Conservation (phyloP, 345 rosid species). For the Syzygium grande region DNA sequence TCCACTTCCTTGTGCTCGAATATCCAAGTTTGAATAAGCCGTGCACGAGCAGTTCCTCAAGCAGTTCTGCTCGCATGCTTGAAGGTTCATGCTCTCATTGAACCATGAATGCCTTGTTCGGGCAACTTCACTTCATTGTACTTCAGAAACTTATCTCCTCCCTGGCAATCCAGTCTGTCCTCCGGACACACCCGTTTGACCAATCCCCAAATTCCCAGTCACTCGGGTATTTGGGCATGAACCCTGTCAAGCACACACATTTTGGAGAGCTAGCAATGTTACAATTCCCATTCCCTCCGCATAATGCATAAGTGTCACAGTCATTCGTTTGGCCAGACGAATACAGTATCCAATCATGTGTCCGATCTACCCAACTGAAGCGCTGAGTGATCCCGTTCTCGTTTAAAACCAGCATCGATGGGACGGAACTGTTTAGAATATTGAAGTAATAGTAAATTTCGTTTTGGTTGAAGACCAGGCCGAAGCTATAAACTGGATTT, state of each 20-base stretch:
- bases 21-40: constrained; percentile 26
- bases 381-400: constrained; percentile 17
- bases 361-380: constrained; percentile 13
- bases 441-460: constrained; percentile 26
- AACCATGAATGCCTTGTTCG: constrained; percentile 22
- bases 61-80: constrained; percentile 21
- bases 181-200: constrained; percentile 29
- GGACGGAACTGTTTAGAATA: background rate
- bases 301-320: constrained; percentile 21
- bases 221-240: constrained; percentile 9
- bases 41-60: constrained; percentile 36
- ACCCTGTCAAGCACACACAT: constrained; percentile 33
- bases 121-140: constrained; percentile 30
- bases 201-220: constrained; percentile 27
- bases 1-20: constrained; percentile 18
- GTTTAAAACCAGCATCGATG: constrained; percentile 17
- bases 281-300: constrained; percentile 34
- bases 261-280: constrained; percentile 21
- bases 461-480: constrained; percentile 15
- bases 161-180: constrained; percentile 4
- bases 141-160: constrained; percentile 22
- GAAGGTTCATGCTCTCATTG: constrained; percentile 2
- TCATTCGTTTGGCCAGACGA: constrained; percentile 20
- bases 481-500: constrained; percentile 5
- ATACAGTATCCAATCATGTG: constrained; percentile 11